A percentile compares a stretch with the other conserved stretches of the same genome.
Conservation (phyloP, 768 basidiomycete genomes). For the Russula emetica region DNA sequence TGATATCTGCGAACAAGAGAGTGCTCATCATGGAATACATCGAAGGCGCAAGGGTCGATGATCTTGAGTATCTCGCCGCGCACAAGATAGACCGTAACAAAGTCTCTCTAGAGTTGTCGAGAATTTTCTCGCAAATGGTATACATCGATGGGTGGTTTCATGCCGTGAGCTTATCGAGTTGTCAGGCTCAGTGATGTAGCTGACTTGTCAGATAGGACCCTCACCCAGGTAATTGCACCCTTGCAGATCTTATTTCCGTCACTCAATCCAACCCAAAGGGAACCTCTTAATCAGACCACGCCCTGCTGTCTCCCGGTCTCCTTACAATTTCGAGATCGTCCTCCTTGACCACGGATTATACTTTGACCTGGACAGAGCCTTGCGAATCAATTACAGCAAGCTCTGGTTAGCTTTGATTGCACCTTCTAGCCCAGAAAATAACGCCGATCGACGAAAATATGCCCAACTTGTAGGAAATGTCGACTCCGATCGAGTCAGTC, state of each 20-base stretch:
- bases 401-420: constrained; percentile 89
- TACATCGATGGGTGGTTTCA: constrained; percentile 92
- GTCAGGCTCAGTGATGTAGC: neutral
- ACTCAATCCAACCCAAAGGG: constrained; percentile 41
- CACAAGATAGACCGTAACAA: constrained; percentile 89
- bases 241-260: constrained; percentile 4
- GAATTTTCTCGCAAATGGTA: constrained; percentile 94
- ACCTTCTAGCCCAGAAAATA: constrained; percentile 58
- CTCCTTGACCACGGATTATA: constrained; percentile 92
- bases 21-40: constrained; percentile 96
- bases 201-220: constrained; percentile 57
- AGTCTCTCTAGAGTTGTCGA: constrained; percentile 83
- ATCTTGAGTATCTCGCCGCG: constrained; percentile 74
- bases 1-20: constrained; percentile 75
- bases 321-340: constrained; percentile 95
- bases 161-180: constrained; percentile 48
- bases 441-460: constrained; percentile 73
- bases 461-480: constrained; percentile 91
- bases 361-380: constrained; percentile 77
- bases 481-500: constrained; percentile 70
- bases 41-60: constrained; percentile 83
- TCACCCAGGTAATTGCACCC: constrained; percentile 57
- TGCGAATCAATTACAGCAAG: constrained; percentile 81
- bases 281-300: constrained; percentile 88
- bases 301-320: constrained; percentile 56